These are phyloP conservation scores for Filobasidium floriforme DNA, from an alignment of 768 basidiomycete genomes.

Conservation along the genomic window DNA sequence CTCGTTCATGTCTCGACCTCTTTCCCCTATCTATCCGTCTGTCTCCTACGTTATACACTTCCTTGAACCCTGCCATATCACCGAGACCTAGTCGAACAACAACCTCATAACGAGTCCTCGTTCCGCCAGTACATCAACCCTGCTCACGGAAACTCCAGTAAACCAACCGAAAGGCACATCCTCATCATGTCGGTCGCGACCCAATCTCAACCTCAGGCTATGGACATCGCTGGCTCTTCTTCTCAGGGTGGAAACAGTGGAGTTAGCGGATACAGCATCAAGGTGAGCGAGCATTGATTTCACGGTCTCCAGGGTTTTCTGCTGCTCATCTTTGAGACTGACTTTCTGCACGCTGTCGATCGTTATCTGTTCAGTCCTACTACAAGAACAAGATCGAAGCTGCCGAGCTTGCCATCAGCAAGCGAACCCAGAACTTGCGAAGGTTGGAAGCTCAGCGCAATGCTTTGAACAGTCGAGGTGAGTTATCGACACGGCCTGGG, in stretches of 20 bases:
- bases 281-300: not conserved
- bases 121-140: no score
- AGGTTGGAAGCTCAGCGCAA: constrained; percentile 95
- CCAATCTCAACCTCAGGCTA: not conserved
- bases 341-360: not conserved
- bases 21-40: not conserved
- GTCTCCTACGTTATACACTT: no score
- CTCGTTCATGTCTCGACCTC: not conserved
- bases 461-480: constrained; percentile 90
- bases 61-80: no score
- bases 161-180: not conserved
- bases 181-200: not conserved
- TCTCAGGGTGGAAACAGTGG: not conserved
- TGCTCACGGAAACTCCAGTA: not conserved
- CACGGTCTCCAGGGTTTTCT: not conserved
- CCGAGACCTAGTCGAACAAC: no score
- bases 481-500: constrained; percentile 25
- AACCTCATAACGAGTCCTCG: no score
- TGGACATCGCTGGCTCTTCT: not conserved
- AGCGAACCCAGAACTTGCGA: constrained; percentile 91
- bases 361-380: constrained; percentile 54
- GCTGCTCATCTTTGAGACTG: not conserved
- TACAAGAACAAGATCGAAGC: constrained; percentile 94
- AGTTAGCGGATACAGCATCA: constrained; percentile 6
- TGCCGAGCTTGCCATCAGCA: constrained; percentile 84